Evolutionary conservation across 306 rosid genomes (phyloP).

Genomic region (Citrullus amarus): DNA sequence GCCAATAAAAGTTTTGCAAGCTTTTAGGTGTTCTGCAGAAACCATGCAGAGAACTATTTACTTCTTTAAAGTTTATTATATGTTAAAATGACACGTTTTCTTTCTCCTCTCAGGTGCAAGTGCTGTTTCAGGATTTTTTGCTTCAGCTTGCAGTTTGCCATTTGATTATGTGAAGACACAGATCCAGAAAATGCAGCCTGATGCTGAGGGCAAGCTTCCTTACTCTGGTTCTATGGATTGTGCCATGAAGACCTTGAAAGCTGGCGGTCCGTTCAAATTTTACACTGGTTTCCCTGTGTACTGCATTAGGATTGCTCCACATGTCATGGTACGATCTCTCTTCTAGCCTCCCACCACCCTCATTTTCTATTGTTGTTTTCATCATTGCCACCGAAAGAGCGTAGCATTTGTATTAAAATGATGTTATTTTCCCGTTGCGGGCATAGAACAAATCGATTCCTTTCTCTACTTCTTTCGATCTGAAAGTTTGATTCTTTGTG

Average conservation of each 20-base stretch:
- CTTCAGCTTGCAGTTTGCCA: constrained; percentile 95
- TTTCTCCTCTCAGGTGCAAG: constrained; percentile 55
- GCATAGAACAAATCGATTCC: too few relatives aligned
- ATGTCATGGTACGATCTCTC: constrained; percentile 66
- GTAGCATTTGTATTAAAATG: too few relatives aligned
- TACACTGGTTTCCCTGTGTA: constrained; percentile 94
- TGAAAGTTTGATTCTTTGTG: too few relatives aligned
- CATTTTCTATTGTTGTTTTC: neutral
- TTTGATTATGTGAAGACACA: constrained; percentile 95
- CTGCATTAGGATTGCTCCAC: constrained; percentile 88
- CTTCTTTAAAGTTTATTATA: neutral
- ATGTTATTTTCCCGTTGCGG: too few relatives aligned
- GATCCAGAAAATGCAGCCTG: constrained; percentile 96
- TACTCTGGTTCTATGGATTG: constrained; percentile 87
- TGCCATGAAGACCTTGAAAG: constrained; percentile 57
- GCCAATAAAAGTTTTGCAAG: neutral
- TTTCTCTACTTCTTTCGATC: too few relatives aligned
- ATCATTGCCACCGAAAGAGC: neutral
- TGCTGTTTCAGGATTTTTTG: constrained; percentile 78
- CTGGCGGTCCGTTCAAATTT: constrained; percentile 77
- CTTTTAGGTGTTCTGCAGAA: neutral
- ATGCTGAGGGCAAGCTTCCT: constrained; percentile 82
- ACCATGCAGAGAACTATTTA: neutral
- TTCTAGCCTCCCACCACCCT: neutral
- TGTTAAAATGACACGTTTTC: neutral